These are phyloP conservation scores for Voacanga thouarsii DNA, from an alignment of 257 asterid species.

Conservation along the genomic window DNA sequence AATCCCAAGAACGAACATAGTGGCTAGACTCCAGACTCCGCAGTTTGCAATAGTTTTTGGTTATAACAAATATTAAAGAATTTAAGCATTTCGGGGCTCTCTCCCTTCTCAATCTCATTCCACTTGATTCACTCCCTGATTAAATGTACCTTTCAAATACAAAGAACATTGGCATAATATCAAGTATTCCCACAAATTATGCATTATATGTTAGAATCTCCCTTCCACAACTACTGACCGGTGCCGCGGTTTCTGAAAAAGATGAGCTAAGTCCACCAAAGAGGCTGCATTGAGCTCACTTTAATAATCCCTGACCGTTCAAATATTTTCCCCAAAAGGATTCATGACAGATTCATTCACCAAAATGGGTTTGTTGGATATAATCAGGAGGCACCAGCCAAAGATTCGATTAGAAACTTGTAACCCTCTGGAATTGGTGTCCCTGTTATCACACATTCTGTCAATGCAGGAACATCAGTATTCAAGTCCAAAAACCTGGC, in stretches of 20 bases:
- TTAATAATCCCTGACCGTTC: neutral
- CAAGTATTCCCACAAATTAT: neutral
- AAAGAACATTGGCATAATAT: neutral
- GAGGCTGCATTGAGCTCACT: neutral
- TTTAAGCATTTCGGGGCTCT: neutral
- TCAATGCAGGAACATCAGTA: conserved; percentile 78
- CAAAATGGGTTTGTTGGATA: neutral
- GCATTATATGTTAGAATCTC: neutral
- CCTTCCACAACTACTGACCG: neutral
- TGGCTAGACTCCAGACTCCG: too few species aligned
- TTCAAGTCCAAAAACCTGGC: conserved; percentile 70
- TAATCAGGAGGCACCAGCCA: conserved; percentile 56
- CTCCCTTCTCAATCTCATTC: neutral
- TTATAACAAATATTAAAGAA: neutral
- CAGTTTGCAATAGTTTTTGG: neutral
- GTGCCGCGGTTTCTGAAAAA: neutral
- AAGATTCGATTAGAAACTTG: conserved; percentile 78
- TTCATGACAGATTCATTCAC: neutral
- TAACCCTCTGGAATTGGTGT: conserved; percentile 80
- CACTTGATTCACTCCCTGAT: neutral
- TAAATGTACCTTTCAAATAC: conserved; percentile 10
- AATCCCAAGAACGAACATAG: too few species aligned
- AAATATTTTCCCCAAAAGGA: neutral
- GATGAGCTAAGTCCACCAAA: neutral
- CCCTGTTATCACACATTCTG: conserved; percentile 65